phyloP scores from a whole-genome alignment of 2,329 filamentous ascomycete genomes.

The Curvularia lunata region DNA sequence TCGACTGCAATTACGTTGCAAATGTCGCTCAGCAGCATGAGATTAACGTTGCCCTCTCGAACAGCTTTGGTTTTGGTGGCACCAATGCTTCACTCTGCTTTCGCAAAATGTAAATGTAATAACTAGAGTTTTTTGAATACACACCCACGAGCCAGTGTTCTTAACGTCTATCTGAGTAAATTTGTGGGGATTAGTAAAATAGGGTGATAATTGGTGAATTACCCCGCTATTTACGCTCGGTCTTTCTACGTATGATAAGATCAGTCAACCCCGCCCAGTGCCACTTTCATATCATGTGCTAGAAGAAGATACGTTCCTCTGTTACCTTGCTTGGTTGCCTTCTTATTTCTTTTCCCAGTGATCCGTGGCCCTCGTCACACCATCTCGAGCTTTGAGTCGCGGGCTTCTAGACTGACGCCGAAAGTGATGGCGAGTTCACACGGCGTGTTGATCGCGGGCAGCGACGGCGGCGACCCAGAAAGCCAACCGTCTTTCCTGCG shows the following conservation, averaged over 20 bases:
- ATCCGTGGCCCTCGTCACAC: neutral
- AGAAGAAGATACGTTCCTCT: neutral
- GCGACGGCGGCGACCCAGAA: slow-evolving; percentile 18
- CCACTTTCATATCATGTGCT: slow-evolving; percentile 21
- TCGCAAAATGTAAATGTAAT: slow-evolving; percentile 51
- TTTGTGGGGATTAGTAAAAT: slow-evolving; percentile 23
- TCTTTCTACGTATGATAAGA: slow-evolving; percentile 21
- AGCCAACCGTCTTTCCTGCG: slow-evolving; percentile 30
- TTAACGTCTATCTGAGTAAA: no score
- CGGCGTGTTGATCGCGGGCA: slow-evolving; percentile 15
- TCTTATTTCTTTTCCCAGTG: neutral
- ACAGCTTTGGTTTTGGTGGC: slow-evolving; percentile 97
- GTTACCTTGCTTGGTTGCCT: neutral
- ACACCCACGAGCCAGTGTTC: no score
- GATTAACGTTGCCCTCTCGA: slow-evolving; percentile 80
- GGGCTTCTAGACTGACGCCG: neutral
- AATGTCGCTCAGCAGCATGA: slow-evolving; percentile 70
- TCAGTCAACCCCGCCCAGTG: slow-evolving; percentile 26
- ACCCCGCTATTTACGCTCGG: slow-evolving; percentile 20
- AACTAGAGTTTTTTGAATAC: no score
- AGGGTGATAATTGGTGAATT: slow-evolving; percentile 11
- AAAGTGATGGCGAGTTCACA: slow-evolving; percentile 22
- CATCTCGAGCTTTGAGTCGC: neutral
- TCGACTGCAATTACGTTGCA: slow-evolving; percentile 86
- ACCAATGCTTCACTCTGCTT: slow-evolving; percentile 93